A percentile compares a stretch with the other conserved stretches of the same genome.
phyloP scores from a whole-genome alignment of 257 asterid genomes.

The Lavandula angustifolia region DNA sequence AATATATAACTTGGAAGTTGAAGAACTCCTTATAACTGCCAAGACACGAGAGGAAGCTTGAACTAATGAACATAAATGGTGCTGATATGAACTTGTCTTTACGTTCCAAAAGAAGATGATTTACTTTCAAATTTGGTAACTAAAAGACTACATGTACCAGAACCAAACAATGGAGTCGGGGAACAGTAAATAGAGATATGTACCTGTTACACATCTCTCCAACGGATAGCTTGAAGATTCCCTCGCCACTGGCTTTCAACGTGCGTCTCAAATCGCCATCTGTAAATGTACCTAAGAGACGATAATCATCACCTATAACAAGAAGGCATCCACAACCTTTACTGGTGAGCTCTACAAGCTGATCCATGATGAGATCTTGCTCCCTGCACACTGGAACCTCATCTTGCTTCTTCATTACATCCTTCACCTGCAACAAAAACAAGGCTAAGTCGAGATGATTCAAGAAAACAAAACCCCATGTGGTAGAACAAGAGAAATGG shows the following conservation, averaged over 20 bases:
- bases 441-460: no score
- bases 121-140: no score
- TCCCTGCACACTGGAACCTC: constrained; percentile 88
- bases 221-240: constrained; percentile 84
- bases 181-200: no score
- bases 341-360: constrained; percentile 86
- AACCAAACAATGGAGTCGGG: no score
- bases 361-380: constrained; percentile 84
- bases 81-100: neutral
- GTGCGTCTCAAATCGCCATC: constrained; percentile 94
- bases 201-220: constrained; percentile 98
- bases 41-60: neutral
- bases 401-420: constrained; percentile 82
- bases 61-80: neutral
- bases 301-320: constrained; percentile 60
- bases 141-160: no score
- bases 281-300: constrained; percentile 81
- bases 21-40: neutral
- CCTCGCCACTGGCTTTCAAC: constrained; percentile 82
- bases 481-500: constrained; percentile 1
- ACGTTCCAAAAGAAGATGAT: neutral
- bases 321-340: constrained; percentile 97
- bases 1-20: no score
- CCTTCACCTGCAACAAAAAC: constrained; percentile 63
- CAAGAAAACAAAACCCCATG: neutral